Evolutionary conservation across 305 asterid species (phyloP), one percentile per base, ranked within the genome.

Genomic region (Rubia balearica): DNA sequence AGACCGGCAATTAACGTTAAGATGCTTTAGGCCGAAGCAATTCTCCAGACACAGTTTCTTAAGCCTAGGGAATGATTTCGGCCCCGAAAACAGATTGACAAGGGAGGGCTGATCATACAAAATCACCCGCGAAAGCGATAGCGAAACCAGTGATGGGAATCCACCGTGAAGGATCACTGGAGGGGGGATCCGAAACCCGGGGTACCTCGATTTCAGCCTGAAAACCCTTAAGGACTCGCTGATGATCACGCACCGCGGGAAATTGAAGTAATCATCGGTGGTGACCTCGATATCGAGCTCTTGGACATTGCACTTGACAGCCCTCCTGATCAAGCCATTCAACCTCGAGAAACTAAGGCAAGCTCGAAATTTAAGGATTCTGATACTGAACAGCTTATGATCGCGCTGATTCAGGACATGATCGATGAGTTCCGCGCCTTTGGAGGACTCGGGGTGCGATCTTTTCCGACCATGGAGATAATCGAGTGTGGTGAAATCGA

Each of bases 101-200:
- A 89, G 83, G 0, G 83, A 81, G 0, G 98, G 89, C 12, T 79
- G 85, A n/a, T 85, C 86, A 22, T 79, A 74, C 8, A 87, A 68
- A 33, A 88, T 80, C 13, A 83, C 74, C 0, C 81, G 78, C 9
- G 96, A 85, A 9, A 92, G 87, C 0, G 96, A 86, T 40, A 91
- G 41, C 3, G 75, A 48, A 0, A 77, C 67, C 8, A 92, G 62
- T 0, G 87, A 81, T 74, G 71, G 78, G 55, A 92, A 88, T 5
- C 96, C 96, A 7, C 77, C 81, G 67, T 80, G 82, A 83, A 92
- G 79, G 67, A 84, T 73, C n/a, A 77, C 74, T 13, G 74, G 43
- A 1, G 98, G 96, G 41, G 98, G 96, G 68, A 92, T 72, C 60
- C 96, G 72, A 70, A 92, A 92, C 3, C 98, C 96, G 0, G 92